These are phyloP conservation scores for Globisporangium acanthophoron DNA, from an alignment of 352 stramenopile species.

Conservation along the genomic window DNA sequence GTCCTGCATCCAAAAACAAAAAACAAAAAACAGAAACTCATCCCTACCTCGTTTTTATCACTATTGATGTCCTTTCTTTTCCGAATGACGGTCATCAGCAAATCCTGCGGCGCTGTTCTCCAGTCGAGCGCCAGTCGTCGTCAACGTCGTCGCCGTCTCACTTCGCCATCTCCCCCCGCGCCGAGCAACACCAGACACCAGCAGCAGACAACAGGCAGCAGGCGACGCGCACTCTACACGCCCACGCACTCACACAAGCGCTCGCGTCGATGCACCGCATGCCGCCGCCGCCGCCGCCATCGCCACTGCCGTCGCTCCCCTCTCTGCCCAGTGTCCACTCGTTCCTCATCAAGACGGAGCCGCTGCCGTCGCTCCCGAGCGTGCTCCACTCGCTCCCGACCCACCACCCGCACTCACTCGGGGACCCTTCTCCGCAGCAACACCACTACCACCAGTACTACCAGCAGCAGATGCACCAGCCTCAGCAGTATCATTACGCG, in stretches of 20 bases:
- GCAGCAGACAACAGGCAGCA: background rate
- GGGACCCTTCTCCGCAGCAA: background rate
- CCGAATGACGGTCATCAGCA: background rate
- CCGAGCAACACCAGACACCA: background rate
- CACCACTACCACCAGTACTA: background rate
- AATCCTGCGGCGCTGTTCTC: background rate
- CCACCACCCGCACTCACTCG: background rate
- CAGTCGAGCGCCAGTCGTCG: constrained; percentile 1
- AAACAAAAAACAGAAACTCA: too few species aligned
- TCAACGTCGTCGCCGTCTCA: constrained; percentile 1
- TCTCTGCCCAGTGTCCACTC: constrained; percentile 9
- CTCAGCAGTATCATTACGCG: background rate
- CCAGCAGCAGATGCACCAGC: background rate
- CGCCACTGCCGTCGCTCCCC: background rate
- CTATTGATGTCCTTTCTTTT: too few species aligned
- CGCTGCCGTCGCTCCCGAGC: constrained; percentile 14
- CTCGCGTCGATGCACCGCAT: constrained; percentile 10
- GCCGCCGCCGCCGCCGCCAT: background rate
- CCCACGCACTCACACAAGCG: background rate
- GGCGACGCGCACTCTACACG: background rate
- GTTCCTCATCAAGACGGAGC: constrained; percentile 13
- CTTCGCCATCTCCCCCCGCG: constrained; percentile 2
- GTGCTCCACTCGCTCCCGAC: constrained; percentile 5
- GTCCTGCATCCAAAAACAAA: too few species aligned
- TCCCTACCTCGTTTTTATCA: too few species aligned